Evolutionary conservation across 2,329 filamentous ascomycete species (phyloP).

Genomic region (Domatiomyces catenatus): DNA sequence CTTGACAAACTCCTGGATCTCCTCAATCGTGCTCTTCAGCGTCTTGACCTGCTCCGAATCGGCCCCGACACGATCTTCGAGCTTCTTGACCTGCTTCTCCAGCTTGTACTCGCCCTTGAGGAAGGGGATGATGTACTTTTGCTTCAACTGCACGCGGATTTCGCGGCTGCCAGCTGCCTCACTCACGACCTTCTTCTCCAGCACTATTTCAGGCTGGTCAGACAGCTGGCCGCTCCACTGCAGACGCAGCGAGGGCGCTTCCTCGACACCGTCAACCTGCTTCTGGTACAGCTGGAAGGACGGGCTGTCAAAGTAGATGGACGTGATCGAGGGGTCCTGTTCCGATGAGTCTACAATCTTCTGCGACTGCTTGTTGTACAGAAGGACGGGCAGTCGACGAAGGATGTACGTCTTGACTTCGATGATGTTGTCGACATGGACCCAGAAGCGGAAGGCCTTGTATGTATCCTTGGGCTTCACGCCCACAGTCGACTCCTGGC

Average conservation of each 20-base stretch:
- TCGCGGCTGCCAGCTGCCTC: slow-evolving; percentile 65
- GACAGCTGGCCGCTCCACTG: slow-evolving; percentile 82
- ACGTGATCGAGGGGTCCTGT: slow-evolving; percentile 77
- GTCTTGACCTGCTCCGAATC: slow-evolving; percentile 49
- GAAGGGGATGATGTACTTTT: slow-evolving; percentile 82
- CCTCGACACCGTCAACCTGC: slow-evolving; percentile 61
- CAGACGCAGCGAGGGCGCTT: slow-evolving; percentile 69
- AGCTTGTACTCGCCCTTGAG: slow-evolving; percentile 76
- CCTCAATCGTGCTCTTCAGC: slow-evolving; percentile 56
- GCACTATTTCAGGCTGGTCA: slow-evolving; percentile 59
- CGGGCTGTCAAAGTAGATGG: slow-evolving; percentile 84
- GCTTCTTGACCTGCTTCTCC: slow-evolving; percentile 79
- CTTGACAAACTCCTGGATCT: slow-evolving; percentile 67
- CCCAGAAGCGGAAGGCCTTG: slow-evolving; percentile 88
- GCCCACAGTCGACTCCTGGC: slow-evolving; percentile 32
- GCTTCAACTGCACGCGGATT: slow-evolving; percentile 70
- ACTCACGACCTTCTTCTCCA: slow-evolving; percentile 80
- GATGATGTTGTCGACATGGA: slow-evolving; percentile 85
- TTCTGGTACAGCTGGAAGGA: slow-evolving; percentile 73
- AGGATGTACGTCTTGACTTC: slow-evolving; percentile 95
- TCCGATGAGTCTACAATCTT: slow-evolving; percentile 67
- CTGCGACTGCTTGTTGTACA: slow-evolving; percentile 78
- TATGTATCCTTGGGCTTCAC: slow-evolving; percentile 45
- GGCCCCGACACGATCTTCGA: slow-evolving; percentile 59
- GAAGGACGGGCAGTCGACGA: slow-evolving; percentile 72